Conservation (phyloP, 441 rosid species). For the Populus hybrid region DNA sequence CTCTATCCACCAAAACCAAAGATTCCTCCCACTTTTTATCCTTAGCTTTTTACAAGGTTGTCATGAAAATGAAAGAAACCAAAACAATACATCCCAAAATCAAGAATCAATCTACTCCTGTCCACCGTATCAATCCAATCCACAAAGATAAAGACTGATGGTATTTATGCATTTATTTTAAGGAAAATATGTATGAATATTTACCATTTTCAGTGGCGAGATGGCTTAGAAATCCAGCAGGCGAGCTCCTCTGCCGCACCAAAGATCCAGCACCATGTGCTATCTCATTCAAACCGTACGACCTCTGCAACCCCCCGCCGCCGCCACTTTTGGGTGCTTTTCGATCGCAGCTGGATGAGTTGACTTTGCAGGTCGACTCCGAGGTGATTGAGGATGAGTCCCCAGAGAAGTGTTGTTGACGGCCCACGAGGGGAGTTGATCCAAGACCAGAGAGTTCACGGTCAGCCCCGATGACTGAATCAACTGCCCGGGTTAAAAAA, state of each 20-base stretch:
- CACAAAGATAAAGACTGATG: not conserved
- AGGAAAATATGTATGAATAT: not conserved
- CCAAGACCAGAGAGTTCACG: constrained; percentile 37
- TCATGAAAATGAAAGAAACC: not conserved
- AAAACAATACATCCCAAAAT: not conserved
- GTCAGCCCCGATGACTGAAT: constrained; percentile 56
- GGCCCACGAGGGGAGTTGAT: constrained; percentile 26
- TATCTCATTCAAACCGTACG: constrained; percentile 53
- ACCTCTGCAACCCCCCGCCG: constrained; percentile 45
- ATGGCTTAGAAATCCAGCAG: constrained; percentile 74
- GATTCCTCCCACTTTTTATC: not conserved
- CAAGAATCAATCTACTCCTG: not conserved
- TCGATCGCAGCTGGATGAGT: constrained; percentile 47
- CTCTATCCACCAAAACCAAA: not conserved
- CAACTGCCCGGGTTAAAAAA: constrained; percentile 61
- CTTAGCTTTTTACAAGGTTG: not conserved
- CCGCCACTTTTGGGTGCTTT: constrained; percentile 1
- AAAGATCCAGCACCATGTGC: constrained; percentile 46
- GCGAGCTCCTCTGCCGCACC: constrained; percentile 85
- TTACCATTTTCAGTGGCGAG: constrained; percentile 52
- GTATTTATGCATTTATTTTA: not conserved
- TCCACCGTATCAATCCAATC: not conserved
- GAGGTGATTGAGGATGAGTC: constrained; percentile 64
- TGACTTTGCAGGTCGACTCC: constrained; percentile 74
- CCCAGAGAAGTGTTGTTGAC: constrained; percentile 49